Evolutionary conservation across 257 asterid genomes (phyloP).

Genomic region (Catharanthus roseus): DNA sequence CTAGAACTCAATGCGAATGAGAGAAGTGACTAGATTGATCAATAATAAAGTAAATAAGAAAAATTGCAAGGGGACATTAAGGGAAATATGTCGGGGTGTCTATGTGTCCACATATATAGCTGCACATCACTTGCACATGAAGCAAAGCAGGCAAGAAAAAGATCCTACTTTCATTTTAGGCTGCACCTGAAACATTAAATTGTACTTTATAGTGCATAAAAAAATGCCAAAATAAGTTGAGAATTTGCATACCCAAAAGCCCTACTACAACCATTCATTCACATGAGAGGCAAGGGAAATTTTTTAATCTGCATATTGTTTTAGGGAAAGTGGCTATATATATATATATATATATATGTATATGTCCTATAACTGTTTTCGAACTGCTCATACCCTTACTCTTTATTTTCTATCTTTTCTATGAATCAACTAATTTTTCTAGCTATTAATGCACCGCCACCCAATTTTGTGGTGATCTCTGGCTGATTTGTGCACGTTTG

Average conservation of each 20-base stretch:
- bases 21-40: background rate
- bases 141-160: background rate
- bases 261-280: background rate
- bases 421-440: too few species aligned
- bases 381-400: too few species aligned
- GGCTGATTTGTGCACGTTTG: too few species aligned
- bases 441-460: too few species aligned
- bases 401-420: too few species aligned
- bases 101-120: background rate
- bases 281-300: too few species aligned
- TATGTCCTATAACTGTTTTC: too few species aligned
- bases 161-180: background rate
- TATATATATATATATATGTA: too few species aligned
- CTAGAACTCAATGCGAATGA: background rate
- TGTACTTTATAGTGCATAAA: too few species aligned
- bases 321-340: too few species aligned
- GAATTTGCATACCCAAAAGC: background rate
- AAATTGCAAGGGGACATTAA: background rate
- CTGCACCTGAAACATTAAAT: background rate
- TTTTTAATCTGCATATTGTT: too few species aligned
- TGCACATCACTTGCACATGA: background rate
- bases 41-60: background rate
- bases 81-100: background rate
- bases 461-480: too few species aligned
- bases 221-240: background rate